Evolutionary conservation across 352 stramenopile species (phyloP).

Genomic region (Vaucheria bursata): DNA sequence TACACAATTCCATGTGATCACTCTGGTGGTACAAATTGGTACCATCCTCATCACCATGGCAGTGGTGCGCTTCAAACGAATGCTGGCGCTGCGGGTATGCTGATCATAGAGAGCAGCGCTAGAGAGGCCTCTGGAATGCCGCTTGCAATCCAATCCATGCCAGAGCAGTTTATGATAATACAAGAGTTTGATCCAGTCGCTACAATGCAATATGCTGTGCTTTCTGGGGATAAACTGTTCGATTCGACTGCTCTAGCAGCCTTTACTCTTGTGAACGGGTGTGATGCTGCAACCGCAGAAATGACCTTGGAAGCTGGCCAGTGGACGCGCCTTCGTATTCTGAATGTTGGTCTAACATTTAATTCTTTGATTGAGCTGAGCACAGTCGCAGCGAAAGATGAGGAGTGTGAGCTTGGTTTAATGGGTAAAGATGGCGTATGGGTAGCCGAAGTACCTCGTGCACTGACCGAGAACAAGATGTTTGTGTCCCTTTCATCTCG

Average conservation of each 20-base stretch:
- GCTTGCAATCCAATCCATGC: constrained; percentile 10
- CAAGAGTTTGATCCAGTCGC: neutral
- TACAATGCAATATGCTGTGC: neutral
- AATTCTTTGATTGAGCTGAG: neutral
- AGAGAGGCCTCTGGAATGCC: neutral
- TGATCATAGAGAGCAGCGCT: constrained; percentile 28
- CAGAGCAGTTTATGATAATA: constrained; percentile 11
- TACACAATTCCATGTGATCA: too few relatives aligned
- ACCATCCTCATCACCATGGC: constrained; percentile 44
- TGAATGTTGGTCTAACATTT: neutral
- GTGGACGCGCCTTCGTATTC: constrained; percentile 30
- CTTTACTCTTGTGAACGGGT: constrained; percentile 2
- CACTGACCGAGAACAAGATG: neutral
- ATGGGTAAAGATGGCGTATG: constrained; percentile 39
- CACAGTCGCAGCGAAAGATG: neutral
- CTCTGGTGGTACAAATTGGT: too few relatives aligned
- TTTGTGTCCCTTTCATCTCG: neutral
- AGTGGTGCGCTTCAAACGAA: constrained; percentile 33
- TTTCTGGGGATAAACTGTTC: constrained; percentile 23
- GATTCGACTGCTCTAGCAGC: constrained; percentile 3
- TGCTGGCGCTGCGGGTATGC: constrained; percentile 26
- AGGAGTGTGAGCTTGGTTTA: constrained; percentile 21
- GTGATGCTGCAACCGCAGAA: neutral
- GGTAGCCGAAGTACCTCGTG: constrained; percentile 22
- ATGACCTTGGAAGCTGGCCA: neutral